Evolutionary conservation across 768 basidiomycete genomes (phyloP), one percentile per base, ranked within the genome.

Genomic region (Daedalea quercina): DNA sequence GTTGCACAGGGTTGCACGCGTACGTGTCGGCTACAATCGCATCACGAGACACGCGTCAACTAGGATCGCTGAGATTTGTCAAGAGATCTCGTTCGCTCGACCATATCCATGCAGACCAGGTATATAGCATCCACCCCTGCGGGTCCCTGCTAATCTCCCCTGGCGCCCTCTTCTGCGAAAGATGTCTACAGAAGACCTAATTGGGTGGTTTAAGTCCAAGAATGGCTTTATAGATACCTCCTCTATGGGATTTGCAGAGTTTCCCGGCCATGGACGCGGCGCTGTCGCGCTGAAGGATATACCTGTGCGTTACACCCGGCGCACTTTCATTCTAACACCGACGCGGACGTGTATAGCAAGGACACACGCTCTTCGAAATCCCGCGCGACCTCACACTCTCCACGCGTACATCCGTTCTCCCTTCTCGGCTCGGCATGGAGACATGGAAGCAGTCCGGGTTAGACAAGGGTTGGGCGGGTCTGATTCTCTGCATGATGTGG

Each of bases 401-500:
- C 0, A 85, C 83, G 4, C 79, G 82, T 24, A 94, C 90, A 1
- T 91, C 87, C 1, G 51, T 67, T 1, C 76, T 98, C 1, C 84
- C 82, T 1, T 48, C 66, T 15, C 71, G 73, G 2, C 74, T 97
- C 44, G 83, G 86, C 17, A 47, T 69, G 7, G 73, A 75, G 11
- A 77, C 76, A 26, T 97, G 94, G 94, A 79, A 71, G 57, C 67
- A 65, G 22, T 66, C 72, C 52, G 68, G 71, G 19, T 67, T 97
- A 53, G 74, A 85, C 47, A 69, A 78, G 52, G 85, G 92, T 8
- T 99, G 96, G 96, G 73, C 78, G 1, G 87, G 87, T 2, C 70
- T 97, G 43, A 97, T 99, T 54, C 73, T 98, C 35, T 90, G 85
- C 57, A 87, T 99, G 84, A 91, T 98, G 88, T 96, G 90, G 89